phyloP scores from a whole-genome alignment of 179 eudicot species.

The Sideroxylon spinosum region DNA sequence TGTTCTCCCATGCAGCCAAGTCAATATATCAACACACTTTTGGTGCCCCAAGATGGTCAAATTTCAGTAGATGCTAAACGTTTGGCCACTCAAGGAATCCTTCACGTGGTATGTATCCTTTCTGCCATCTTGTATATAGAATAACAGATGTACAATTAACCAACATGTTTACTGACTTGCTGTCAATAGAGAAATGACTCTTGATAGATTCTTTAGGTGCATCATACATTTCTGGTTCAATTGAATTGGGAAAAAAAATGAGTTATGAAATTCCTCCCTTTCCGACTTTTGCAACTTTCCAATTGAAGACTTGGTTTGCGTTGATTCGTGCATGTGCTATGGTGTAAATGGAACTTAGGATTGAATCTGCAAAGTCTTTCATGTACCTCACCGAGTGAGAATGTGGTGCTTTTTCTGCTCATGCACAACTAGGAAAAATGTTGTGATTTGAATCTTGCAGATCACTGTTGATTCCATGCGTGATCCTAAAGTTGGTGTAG shows the following conservation, averaged over 20 bases:
- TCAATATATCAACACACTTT: conserved; percentile 66
- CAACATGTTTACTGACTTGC: not conserved
- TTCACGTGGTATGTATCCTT: conserved; percentile 52
- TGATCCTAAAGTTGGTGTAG: conserved; percentile 69
- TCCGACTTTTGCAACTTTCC: not conserved
- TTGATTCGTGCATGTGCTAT: too few species aligned
- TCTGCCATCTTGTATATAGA: not conserved
- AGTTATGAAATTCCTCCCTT: not conserved
- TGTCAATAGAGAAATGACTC: not conserved
- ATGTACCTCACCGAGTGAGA: not conserved
- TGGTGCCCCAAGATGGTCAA: conserved; percentile 78
- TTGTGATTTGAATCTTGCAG: conserved; percentile 39
- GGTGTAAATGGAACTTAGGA: not conserved
- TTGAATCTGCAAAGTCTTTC: not conserved
- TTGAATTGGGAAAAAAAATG: not conserved
- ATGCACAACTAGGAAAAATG: not conserved
- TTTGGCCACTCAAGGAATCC: conserved; percentile 61
- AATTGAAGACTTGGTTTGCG: conserved; percentile 2
- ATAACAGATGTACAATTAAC: not conserved
- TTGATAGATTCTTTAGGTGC: not conserved
- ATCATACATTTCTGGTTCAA: not conserved
- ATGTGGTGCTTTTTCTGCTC: not conserved
- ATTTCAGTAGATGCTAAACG: conserved; percentile 47
- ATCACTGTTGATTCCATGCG: conserved; percentile 61
- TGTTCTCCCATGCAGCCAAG: conserved; percentile 54